phyloP scores from a whole-genome alignment of 768 basidiomycete genomes.

The Xerocomus brunneocitrinus region DNA sequence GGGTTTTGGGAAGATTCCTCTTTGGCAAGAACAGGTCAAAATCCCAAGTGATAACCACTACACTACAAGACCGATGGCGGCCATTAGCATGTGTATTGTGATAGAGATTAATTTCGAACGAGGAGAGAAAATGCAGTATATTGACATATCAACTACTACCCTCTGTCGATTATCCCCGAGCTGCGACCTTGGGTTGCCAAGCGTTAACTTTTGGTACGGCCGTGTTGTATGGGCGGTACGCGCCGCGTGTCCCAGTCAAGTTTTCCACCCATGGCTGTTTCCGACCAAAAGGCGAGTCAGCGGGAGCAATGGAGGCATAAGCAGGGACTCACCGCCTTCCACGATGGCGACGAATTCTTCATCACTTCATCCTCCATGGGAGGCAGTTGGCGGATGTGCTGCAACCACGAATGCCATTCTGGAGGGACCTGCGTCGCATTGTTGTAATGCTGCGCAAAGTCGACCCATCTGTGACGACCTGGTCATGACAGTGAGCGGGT shows the following conservation, averaged over 20 bases:
- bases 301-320: not conserved
- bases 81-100: not conserved
- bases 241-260: slow-evolving; percentile 88
- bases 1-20: slow-evolving; percentile 17
- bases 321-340: slow-evolving; percentile 70
- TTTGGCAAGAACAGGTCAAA: slow-evolving; percentile 4
- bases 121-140: not conserved
- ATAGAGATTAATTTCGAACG: not conserved
- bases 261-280: slow-evolving; percentile 79
- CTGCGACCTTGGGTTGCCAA: slow-evolving; percentile 73
- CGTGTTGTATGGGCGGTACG: slow-evolving; percentile 87
- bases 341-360: slow-evolving; percentile 64
- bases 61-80: slow-evolving; percentile 18
- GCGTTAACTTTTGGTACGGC: slow-evolving; percentile 72
- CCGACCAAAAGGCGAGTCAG: not conserved
- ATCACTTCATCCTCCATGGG: slow-evolving; percentile 74
- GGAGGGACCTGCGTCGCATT: slow-evolving; percentile 93
- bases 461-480: slow-evolving; percentile 98
- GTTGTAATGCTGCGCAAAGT: slow-evolving; percentile 85
- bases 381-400: slow-evolving; percentile 81
- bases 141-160: not conserved
- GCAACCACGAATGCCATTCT: slow-evolving; percentile 96
- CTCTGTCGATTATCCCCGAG: slow-evolving; percentile 36
- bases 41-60: slow-evolving; percentile 29
- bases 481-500: not conserved